A percentile compares a stretch with the other conserved stretches of the same genome.
These are phyloP conservation scores for Candida jianshihensis DNA, from an alignment of 805 yeast species.

Conservation along the genomic window DNA sequence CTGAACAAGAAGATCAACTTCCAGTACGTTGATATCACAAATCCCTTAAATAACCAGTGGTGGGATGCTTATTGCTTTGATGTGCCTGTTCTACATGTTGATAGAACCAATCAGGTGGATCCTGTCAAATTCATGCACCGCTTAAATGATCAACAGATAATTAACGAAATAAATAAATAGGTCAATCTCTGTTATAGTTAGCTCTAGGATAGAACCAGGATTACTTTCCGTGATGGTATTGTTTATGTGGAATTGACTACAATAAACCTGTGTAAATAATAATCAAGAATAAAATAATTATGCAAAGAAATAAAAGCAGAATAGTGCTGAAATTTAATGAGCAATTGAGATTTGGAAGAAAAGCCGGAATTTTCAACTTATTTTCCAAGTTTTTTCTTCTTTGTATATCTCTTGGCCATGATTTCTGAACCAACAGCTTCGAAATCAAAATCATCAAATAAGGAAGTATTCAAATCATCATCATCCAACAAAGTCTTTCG, in stretches of 20 bases:
- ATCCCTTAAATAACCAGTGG: slow-evolving; percentile 53
- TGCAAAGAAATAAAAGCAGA: too few species aligned
- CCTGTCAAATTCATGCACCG: slow-evolving; percentile 64
- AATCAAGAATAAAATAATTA: too few species aligned
- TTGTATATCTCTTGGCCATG: slow-evolving; percentile 14
- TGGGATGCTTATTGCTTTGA: slow-evolving; percentile 71
- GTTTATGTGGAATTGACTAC: too few species aligned
- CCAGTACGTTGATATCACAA: slow-evolving; percentile 48
- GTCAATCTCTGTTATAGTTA: too few species aligned
- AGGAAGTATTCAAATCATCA: slow-evolving; percentile 6
- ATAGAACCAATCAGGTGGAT: slow-evolving; percentile 36
- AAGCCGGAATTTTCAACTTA: too few species aligned
- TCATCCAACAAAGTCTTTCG: slow-evolving; percentile 28
- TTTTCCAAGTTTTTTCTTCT: slow-evolving; percentile 16
- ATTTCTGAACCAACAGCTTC: slow-evolving; percentile 7
- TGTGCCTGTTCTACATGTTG: slow-evolving; percentile 71
- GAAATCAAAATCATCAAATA: slow-evolving; percentile 20
- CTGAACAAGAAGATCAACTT: slow-evolving; percentile 26
- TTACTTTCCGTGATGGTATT: too few species aligned
- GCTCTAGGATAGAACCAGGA: too few species aligned
- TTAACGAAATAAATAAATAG: slow-evolving; percentile 37
- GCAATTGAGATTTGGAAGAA: too few species aligned
- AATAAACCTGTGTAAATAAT: too few species aligned
- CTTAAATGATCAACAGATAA: slow-evolving; percentile 46
- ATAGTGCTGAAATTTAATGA: too few species aligned